These are phyloP conservation scores for Rhytidiadelphus loreus DNA, from an alignment of 225 moss, liverwort and hornwort species.

Conservation along the genomic window DNA sequence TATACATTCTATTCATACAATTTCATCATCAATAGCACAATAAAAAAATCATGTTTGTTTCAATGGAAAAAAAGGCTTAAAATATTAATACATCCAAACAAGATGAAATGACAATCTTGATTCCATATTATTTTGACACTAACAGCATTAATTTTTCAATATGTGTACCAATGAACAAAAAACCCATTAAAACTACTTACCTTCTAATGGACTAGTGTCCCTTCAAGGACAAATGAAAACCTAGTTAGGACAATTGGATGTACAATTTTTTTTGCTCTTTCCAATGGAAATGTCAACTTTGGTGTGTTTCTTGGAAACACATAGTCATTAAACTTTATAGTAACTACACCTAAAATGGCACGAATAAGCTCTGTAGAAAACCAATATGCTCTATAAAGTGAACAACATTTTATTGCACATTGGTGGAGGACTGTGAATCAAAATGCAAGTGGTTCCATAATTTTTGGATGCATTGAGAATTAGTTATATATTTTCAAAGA, in stretches of 20 bases:
- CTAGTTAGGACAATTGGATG: fast-evolving
- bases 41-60: background rate
- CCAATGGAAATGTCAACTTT: background rate
- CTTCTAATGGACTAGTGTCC: background rate
- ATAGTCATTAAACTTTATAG: background rate
- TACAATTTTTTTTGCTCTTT: background rate
- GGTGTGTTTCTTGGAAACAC: too few relatives aligned
- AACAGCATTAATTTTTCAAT: background rate
- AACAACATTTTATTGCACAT: too few relatives aligned
- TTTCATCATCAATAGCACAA: background rate
- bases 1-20: background rate
- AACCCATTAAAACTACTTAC: background rate
- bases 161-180: background rate
- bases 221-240: too few relatives aligned
- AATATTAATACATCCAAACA: fast-evolving
- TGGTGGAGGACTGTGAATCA: too few relatives aligned
- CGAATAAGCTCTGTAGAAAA: too few relatives aligned
- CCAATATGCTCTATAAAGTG: too few relatives aligned
- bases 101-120: background rate
- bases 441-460: too few relatives aligned
- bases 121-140: fast-evolving
- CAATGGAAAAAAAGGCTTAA: background rate
- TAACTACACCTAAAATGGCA: too few relatives aligned
- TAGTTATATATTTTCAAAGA: too few relatives aligned
- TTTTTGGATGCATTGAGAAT: too few relatives aligned